Evolutionary conservation across 2,329 filamentous ascomycete species (phyloP).

Genomic region (Knufia petricola): DNA sequence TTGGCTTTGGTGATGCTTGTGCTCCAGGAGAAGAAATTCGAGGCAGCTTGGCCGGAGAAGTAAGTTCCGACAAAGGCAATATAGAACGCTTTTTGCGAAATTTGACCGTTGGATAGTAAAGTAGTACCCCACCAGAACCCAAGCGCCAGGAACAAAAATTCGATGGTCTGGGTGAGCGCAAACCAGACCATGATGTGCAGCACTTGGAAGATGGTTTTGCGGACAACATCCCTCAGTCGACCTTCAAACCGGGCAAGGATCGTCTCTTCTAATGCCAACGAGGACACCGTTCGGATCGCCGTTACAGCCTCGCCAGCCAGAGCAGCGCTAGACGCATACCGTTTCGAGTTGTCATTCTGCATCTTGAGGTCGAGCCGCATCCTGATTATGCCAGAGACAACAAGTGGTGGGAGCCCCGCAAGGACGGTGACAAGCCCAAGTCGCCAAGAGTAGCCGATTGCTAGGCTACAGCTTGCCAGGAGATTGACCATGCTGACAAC

Average conservation of each 20-base stretch:
- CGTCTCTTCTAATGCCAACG: constrained; percentile 7
- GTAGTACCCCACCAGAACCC: constrained; percentile 52
- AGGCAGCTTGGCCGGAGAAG: constrained; percentile 27
- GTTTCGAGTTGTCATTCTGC: constrained; percentile 35
- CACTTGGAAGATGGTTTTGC: constrained; percentile 21
- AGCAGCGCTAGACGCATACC: constrained; percentile 35
- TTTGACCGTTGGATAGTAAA: constrained; percentile 45
- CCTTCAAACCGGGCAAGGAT: constrained; percentile 5
- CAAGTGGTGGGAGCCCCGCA: constrained; percentile 37
- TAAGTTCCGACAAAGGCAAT: constrained; percentile 38
- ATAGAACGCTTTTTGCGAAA: constrained; percentile 31
- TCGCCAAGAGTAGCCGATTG: constrained; percentile 40
- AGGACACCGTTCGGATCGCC: constrained; percentile 10
- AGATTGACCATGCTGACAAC: constrained; percentile 40
- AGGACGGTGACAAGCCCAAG: constrained; percentile 40
- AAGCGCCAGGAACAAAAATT: constrained; percentile 25
- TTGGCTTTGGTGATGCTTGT: constrained; percentile 43
- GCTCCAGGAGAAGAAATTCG: constrained; percentile 28
- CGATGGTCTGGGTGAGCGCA: constrained; percentile 26
- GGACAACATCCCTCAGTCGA: constrained; percentile 21
- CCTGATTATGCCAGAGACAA: constrained; percentile 37
- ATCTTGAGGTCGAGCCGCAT: constrained; percentile 41
- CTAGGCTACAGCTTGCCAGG: constrained; percentile 36
- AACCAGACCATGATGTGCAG: constrained; percentile 26
- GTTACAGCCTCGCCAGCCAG: constrained; percentile 12